Base-by-base conservation (phyloP, 805 yeast genomes). In the Nakazawaea wyomingensis region DNA sequence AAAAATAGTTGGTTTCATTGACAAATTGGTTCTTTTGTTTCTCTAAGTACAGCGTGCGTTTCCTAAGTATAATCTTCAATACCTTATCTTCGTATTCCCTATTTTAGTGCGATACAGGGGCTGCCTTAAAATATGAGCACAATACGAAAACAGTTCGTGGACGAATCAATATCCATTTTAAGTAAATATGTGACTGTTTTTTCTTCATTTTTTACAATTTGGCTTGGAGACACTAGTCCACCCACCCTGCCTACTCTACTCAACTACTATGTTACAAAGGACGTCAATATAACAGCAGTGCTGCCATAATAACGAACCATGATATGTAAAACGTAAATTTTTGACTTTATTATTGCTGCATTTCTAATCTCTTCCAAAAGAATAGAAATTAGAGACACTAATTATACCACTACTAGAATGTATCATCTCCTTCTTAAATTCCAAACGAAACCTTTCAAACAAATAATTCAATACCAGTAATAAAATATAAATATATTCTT, bases 111-210 rank as follows among this genome's bases (percentile, higher is more conserved):
- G 32, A 13, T 3, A 13, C 16, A 29, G 32, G 32, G 32, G 32
- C 32, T 11, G 16, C 13, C 14, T 29, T 29, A 13, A 3, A 3
- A 10, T 29, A 4, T n/a, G n/a, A 24, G 27, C 10, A 24, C 6
- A 29, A 7, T 11, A 11, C 8, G 6, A 29, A 29, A 29, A 14
- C 13, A 29, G 32, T 29, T 11, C 16, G 13, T 2, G 13, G 2
- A 6, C 2, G 3, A 29, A 29, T 14, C 11, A n/a, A 11, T 29
- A 26, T 31, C 30, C 42, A 34, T 24, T 21, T 11, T 33, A 16
- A 37, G 37, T 29, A 33, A 27, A 6, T 11, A 4, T 39, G 43
- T 39, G 43, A 39, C 43, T 39, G 43, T n/a, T 22, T 39, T 39
- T 39, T 39, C 31, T n/a, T 10, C n/a, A n/a, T n/a, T n/a, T n/a